Evolutionary conservation across 2,329 filamentous ascomycete species (phyloP).

Genomic region (Colletotrichum spinosum): DNA sequence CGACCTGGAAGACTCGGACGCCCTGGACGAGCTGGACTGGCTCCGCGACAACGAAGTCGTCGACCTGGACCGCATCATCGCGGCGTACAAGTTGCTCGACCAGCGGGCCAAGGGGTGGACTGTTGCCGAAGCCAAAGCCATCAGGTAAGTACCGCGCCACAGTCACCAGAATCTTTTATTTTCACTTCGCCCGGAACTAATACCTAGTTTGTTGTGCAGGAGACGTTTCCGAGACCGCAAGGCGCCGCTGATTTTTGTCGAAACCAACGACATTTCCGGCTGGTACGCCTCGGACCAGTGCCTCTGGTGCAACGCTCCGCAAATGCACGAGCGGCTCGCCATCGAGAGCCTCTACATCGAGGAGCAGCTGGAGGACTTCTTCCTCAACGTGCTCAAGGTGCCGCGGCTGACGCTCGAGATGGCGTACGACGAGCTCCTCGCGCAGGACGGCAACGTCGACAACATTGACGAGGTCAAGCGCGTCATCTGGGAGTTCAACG

Average conservation of each 20-base stretch:
- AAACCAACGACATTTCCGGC: neutral
- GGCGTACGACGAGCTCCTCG: slow-evolving; percentile 46
- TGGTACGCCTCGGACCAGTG: slow-evolving; percentile 48
- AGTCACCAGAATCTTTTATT: too few relatives aligned
- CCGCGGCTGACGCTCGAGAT: slow-evolving; percentile 45
- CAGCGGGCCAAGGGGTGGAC: neutral
- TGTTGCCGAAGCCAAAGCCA: neutral
- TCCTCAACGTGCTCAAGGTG: slow-evolving; percentile 45
- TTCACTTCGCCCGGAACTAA: too few relatives aligned
- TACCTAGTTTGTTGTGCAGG: neutral
- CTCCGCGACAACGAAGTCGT: neutral
- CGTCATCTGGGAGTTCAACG: slow-evolving; percentile 47
- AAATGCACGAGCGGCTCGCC: slow-evolving; percentile 42
- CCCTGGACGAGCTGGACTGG: neutral
- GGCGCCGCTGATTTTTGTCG: slow-evolving; percentile 29
- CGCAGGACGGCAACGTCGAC: slow-evolving; percentile 29
- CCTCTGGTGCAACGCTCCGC: slow-evolving; percentile 48
- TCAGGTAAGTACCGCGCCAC: too few relatives aligned
- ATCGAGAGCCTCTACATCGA: slow-evolving; percentile 45
- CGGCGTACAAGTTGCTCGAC: neutral
- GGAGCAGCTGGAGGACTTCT: slow-evolving; percentile 43
- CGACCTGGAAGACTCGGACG: neutral
- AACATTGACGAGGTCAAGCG: slow-evolving; percentile 42
- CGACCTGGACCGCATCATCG: neutral
- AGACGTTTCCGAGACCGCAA: neutral